phyloP scores from a whole-genome alignment of 2,329 filamentous ascomycete genomes.

The Chaetomiaceae sp. region DNA sequence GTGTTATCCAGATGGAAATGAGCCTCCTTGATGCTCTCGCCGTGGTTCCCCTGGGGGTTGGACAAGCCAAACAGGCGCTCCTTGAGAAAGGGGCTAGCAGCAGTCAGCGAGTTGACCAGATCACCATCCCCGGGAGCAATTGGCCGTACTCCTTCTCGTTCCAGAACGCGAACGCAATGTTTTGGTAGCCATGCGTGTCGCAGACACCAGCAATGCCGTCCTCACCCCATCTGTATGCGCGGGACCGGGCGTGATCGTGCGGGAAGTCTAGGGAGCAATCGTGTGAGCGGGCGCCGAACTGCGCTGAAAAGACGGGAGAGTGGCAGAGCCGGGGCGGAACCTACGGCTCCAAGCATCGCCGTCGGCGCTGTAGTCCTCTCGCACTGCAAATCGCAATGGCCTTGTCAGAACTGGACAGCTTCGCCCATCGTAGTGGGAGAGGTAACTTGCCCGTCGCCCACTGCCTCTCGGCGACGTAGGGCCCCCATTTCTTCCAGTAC shows the following conservation, averaged over 20 bases:
- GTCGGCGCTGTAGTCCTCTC: constrained; percentile 85
- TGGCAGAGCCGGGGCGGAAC: constrained; percentile 35
- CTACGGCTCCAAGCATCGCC: constrained; percentile 95
- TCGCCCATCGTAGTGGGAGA: background rate
- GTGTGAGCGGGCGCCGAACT: constrained; percentile 14
- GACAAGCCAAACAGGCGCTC: constrained; percentile 92
- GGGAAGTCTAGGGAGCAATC: constrained; percentile 66
- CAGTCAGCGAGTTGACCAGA: constrained; percentile 36
- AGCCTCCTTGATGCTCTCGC: constrained; percentile 93
- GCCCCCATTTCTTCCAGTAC: constrained; percentile 99
- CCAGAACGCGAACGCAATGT: constrained; percentile 96
- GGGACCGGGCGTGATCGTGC: constrained; percentile 83
- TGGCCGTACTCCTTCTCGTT: constrained; percentile 82
- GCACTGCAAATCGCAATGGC: constrained; percentile 61
- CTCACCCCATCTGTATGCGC: constrained; percentile 92
- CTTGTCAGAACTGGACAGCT: constrained; percentile 16
- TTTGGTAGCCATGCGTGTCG: constrained; percentile 85
- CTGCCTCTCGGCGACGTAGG: constrained; percentile 89
- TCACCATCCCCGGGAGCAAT: background rate
- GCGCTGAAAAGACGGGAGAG: background rate
- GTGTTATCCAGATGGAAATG: constrained; percentile 97
- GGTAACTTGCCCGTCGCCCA: constrained; percentile 76
- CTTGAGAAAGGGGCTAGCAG: constrained; percentile 76
- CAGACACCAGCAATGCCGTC: constrained; percentile 94
- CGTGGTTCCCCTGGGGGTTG: constrained; percentile 95